Evolutionary conservation across 129 eudicot species (phyloP).

Genomic region (Cynara cardunculus): DNA sequence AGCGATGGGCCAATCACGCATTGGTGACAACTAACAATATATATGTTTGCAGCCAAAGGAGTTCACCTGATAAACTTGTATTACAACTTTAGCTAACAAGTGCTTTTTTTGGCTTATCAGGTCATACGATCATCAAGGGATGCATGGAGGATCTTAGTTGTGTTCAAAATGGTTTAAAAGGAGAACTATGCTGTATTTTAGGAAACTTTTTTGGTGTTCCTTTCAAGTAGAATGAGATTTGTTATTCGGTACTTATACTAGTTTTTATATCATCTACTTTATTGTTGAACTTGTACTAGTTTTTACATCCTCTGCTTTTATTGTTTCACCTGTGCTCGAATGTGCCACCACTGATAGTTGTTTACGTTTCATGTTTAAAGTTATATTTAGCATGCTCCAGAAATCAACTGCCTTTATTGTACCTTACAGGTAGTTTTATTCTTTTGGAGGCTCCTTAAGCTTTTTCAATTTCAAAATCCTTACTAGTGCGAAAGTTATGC

Average conservation of each 20-base stretch:
- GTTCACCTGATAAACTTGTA: not conserved
- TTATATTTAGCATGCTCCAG: not conserved
- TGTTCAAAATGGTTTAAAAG: constrained; percentile 13
- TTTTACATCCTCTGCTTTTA: not conserved
- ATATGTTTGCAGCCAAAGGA: constrained; percentile 6
- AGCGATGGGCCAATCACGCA: too few species aligned
- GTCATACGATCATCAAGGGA: constrained; percentile 18
- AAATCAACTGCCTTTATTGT: too few species aligned
- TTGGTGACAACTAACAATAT: not conserved
- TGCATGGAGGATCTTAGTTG: constrained; percentile 7
- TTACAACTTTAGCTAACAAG: constrained; percentile 5
- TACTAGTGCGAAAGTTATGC: too few species aligned
- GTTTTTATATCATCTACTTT: constrained; percentile 12
- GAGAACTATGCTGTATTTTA: constrained; percentile 24
- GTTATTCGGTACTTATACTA: not conserved
- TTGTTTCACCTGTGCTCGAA: not conserved
- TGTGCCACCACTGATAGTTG: not conserved
- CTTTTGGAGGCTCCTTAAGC: not conserved
- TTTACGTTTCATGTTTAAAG: not conserved
- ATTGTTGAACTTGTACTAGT: constrained; percentile 16
- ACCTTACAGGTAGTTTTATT: not conserved
- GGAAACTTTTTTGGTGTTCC: constrained; percentile 19
- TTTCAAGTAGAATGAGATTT: constrained; percentile 19
- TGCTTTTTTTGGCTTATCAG: constrained; percentile 1
- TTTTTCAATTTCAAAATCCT: too few species aligned